Evolutionary conservation across 352 stramenopile genomes (phyloP), one percentile per base, ranked within the genome.

Genomic region (Elongisporangium prolatum): DNA sequence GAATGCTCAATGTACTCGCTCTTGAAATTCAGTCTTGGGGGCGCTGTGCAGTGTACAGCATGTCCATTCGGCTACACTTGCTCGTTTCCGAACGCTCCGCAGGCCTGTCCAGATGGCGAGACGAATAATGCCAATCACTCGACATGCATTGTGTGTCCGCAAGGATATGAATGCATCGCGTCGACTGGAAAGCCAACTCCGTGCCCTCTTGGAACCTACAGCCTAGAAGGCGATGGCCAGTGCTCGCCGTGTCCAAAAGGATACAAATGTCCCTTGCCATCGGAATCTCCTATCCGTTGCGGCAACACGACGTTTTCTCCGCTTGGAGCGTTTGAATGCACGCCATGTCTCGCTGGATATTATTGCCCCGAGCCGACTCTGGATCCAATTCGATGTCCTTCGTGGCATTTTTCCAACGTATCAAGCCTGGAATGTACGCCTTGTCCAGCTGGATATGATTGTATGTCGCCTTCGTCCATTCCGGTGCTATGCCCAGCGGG

Each of bases 11-110:
- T 37, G 13, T 8, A 25, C 11, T 54, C 54, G n/a, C 52, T 18
- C 65, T 5, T 65, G 61, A 7, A 21, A 34, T 14, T 61, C 56
- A 74, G 66, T 56, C 21, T 60, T 1, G 56, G 54, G 2, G 75
- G 71, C 18, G 71, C 79, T n/a, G 57, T 65, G 4, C 56, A 47
- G 21, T 91, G 82, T 20, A 63, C 64, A 25, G 4, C 55, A 1
- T 91, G 81, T 58, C 71, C 73, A 14, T 72, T 74, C 55, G 78
- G 81, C 13, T 75, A 83, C 24, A 57, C 37, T 5, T 91, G 80
- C 34, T 60, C 57, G 7, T 34, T 60, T 24, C 61, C 69, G 16
- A 59, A 61, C 7, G 49, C 34, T 18, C 72, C 66, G 9, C 37
- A 64, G 17, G 57, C 76, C 1, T 91, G 81, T 56, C 22, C 28